A percentile compares a stretch with the other conserved stretches of the same genome.
Evolutionary conservation across 2,329 filamentous ascomycete genomes (phyloP).

Genomic region (Ophiosphaerella korrae): DNA sequence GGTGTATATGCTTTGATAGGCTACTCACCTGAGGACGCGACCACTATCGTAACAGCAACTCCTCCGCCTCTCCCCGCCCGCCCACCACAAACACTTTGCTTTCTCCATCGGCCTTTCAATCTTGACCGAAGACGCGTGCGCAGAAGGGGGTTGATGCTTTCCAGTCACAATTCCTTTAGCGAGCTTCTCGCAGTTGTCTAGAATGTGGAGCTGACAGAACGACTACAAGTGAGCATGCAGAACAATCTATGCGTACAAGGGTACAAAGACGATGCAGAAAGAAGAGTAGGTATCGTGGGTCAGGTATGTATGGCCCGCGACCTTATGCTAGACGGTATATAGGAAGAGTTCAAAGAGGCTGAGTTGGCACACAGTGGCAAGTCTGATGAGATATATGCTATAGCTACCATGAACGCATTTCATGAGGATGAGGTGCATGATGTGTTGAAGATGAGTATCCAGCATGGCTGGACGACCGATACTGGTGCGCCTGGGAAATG

Average conservation of each 20-base stretch:
- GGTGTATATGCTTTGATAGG: constrained; percentile 38
- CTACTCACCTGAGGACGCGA: constrained; percentile 11
- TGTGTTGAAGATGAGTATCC: constrained; percentile 35
- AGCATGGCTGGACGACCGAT: constrained; percentile 26
- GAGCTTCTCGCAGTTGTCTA: constrained; percentile 48
- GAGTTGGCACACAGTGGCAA: constrained; percentile 31
- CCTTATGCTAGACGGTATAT: constrained; percentile 23
- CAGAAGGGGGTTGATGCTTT: constrained; percentile 36
- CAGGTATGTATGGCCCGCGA: constrained; percentile 13
- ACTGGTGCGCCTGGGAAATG: constrained; percentile 26
- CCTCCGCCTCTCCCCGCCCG: constrained; percentile 7
- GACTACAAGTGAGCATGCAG: constrained; percentile 35
- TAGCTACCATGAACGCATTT: constrained; percentile 52
- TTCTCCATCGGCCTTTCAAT: constrained; percentile 41
- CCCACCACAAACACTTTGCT: constrained; percentile 36
- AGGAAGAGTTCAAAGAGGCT: constrained; percentile 32
- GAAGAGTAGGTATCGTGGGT: constrained; percentile 47
- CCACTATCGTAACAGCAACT: constrained; percentile 1
- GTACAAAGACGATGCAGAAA: constrained; percentile 46
- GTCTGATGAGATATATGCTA: constrained; percentile 27
- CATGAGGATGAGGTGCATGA: constrained; percentile 44
- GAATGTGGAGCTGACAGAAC: constrained; percentile 41
- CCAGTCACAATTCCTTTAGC: constrained; percentile 47
- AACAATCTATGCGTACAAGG: constrained; percentile 43
- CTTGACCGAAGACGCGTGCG: constrained; percentile 36